Evolutionary conservation across 2,329 filamentous ascomycete genomes (phyloP), one percentile per base, ranked within the genome.

Genomic region (Colletotrichum somersetense): DNA sequence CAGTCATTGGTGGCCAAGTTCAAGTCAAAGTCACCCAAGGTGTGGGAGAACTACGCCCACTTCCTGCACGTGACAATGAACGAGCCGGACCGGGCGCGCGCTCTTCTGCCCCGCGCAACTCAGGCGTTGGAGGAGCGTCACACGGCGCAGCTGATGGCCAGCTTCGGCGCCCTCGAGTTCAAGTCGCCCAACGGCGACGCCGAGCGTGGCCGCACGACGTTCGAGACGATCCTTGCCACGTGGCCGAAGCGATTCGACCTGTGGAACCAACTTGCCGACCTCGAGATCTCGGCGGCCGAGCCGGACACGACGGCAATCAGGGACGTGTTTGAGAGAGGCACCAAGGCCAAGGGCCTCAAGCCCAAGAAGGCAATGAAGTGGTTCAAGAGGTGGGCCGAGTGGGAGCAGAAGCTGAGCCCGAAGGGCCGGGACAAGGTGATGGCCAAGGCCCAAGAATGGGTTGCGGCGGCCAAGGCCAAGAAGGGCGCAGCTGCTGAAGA

Each of bases 31-130:
- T 90, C 91, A 7, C 91, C 93, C 12, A 89, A 91, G 65, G 91
- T 98, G 76, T 99, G 95, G 94, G 87, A 92, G 82, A 98, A 98
- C 85, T 98, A 98, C 82, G 96, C 95, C 33, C 92, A 93, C 77
- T 98, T 98, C 88, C 87, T 99, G 67, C 92, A 97, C 83, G 91
- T 92, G 71, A 93, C 90, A 0, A 84, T 89, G 72, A 86, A 88
- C 70, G 88, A 92, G 14, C 89, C 94, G 0, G 91, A 92, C n/a
- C 89, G 91, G 10, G 93, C 91, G 4, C 92, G 95, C 67, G 90
- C 90, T 0, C 89, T 99, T 18, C 89, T 98, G 7, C 88, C 92
- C 3, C 92, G 96, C 53, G 96, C 96, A 20, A 91, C 93, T 12
- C 95, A 98, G 83, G 93, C 93, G 10, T 90, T 99, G 3, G 91